Percentiles rank a stretch among this genome's conserved stretches.
These are phyloP conservation scores for Trichosporon sp. DNA, from an alignment of 1,284 basidiomycete genomes.

Conservation along the genomic window DNA sequence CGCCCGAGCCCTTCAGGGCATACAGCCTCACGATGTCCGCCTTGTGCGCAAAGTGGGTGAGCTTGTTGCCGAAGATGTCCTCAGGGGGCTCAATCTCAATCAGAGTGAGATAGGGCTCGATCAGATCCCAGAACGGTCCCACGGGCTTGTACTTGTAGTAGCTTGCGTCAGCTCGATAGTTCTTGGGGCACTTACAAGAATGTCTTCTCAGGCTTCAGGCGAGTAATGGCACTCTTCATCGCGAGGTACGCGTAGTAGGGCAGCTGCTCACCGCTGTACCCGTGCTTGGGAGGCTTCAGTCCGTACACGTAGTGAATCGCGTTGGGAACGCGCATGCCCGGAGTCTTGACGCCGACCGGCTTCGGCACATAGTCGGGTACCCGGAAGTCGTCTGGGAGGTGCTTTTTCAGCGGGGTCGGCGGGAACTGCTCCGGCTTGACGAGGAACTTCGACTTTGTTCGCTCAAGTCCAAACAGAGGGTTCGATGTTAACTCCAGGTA, in stretches of 20 bases:
- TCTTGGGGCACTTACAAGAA: conserved; percentile 41
- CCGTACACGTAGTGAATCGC: conserved; percentile 50
- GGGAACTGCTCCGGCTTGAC: conserved; percentile 26
- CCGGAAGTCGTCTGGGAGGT: conserved; percentile 5
- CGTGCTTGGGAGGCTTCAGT: conserved; percentile 37
- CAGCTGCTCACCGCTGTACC: conserved; percentile 36
- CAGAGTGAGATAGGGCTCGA: conserved; percentile 43
- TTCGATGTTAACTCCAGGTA: not conserved
- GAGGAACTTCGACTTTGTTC: conserved; percentile 30
- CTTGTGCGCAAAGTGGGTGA: conserved; percentile 48
- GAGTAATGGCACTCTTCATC: conserved; percentile 49
- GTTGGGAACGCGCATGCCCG: conserved; percentile 45
- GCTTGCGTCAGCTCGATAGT: conserved; percentile 22
- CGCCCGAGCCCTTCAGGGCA: conserved; percentile 48
- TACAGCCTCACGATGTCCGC: conserved; percentile 46
- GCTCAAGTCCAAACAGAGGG: not conserved
- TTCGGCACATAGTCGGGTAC: conserved; percentile 22
- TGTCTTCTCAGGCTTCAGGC: conserved; percentile 47
- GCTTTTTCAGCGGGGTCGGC: conserved; percentile 21
- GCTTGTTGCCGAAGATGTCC: conserved; percentile 35
- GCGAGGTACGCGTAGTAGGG: conserved; percentile 52
- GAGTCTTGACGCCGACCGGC: conserved; percentile 32
- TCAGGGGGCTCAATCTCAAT: conserved; percentile 39
- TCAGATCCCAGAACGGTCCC: conserved; percentile 49
- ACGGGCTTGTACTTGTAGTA: conserved; percentile 48